Evolutionary conservation across 1,284 basidiomycete species (phyloP).

Genomic region (Boletellus sp.): DNA sequence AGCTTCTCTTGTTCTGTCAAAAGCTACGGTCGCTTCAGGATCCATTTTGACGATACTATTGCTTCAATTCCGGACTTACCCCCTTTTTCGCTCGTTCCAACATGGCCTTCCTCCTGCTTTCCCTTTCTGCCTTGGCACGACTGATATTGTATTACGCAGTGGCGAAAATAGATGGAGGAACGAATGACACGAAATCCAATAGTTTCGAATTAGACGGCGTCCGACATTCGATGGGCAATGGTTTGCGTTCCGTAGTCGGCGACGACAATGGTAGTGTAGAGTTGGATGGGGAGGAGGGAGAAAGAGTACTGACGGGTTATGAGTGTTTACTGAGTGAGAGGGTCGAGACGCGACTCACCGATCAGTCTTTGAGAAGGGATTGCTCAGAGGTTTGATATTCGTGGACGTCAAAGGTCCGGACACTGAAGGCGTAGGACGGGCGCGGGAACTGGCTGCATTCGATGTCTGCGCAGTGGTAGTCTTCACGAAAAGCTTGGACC

Average conservation of each 20-base stretch:
- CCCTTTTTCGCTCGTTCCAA: conserved; percentile 68
- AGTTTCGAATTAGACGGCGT: conserved; percentile 30
- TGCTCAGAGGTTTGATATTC: conserved; percentile 27
- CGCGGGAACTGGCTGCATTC: conserved; percentile 7
- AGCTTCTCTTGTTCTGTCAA: conserved; percentile 60
- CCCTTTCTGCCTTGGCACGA: conserved; percentile 67
- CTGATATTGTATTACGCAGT: conserved; percentile 52
- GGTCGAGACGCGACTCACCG: conserved; percentile 50
- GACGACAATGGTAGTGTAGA: conserved; percentile 13
- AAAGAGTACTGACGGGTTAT: conserved; percentile 55
- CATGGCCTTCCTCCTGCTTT: conserved; percentile 64
- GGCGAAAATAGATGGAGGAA: conserved; percentile 63
- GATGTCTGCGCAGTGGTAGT: conserved; percentile 5
- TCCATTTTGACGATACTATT: background rate
- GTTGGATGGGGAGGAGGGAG: conserved; percentile 23
- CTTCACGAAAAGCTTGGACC: conserved; percentile 10
- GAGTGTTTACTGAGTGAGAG: conserved; percentile 54
- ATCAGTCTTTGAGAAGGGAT: conserved; percentile 64
- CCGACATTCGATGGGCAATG: conserved; percentile 10
- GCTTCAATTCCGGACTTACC: conserved; percentile 14
- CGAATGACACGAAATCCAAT: conserved; percentile 48
- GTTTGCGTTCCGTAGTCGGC: conserved; percentile 8
- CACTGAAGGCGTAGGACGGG: conserved; percentile 10
- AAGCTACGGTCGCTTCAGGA: conserved; percentile 32
- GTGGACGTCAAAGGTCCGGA: conserved; percentile 11